These are phyloP conservation scores for Clavulina sp. DNA, from an alignment of 768 basidiomycete species.

Conservation along the genomic window DNA sequence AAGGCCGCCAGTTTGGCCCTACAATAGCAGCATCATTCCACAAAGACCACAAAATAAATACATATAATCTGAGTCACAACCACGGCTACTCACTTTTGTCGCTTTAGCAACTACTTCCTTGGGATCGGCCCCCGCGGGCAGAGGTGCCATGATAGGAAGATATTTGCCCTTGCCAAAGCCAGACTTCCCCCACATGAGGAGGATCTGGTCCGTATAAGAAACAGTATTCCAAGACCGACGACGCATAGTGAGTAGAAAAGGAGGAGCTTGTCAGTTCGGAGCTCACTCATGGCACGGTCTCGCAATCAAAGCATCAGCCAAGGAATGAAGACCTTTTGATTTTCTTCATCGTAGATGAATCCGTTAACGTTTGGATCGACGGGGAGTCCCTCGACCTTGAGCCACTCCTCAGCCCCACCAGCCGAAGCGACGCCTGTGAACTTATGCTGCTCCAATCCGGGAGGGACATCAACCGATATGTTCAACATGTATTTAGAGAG, in stretches of 20 bases:
- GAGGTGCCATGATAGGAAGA: neutral
- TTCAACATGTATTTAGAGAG: neutral
- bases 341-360: neutral
- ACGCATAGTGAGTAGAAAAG: neutral
- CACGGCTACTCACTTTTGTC: neutral
- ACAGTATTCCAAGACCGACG: neutral
- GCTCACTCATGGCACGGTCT: neutral
- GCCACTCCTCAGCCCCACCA: neutral
- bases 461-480: neutral
- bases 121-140: neutral
- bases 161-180: neutral
- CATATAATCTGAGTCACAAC: too few relatives aligned
- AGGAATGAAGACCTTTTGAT: neutral
- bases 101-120: too few relatives aligned
- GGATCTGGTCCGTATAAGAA: too few relatives aligned
- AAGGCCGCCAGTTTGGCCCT: neutral
- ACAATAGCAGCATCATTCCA: neutral
- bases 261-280: neutral
- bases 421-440: neutral
- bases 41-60: neutral
- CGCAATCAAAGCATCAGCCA: too few relatives aligned
- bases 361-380: neutral
- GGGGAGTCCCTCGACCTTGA: too few relatives aligned
- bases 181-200: neutral
- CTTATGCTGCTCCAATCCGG: neutral